phyloP scores from a whole-genome alignment of 2,329 filamentous ascomycete species.

The Pseudohalonectria lignicola region DNA sequence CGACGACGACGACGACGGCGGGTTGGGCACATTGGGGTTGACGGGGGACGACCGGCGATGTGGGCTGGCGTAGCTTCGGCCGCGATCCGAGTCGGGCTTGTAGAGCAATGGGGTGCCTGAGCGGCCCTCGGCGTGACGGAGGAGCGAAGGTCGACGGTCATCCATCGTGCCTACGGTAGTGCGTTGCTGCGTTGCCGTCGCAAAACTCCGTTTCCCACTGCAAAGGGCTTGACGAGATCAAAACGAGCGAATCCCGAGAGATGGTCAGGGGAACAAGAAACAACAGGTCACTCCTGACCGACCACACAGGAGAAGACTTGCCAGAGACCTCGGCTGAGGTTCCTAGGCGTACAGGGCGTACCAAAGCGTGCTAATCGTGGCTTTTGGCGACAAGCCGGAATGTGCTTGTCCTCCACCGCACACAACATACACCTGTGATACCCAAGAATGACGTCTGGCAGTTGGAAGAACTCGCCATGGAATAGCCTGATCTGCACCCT shows the following conservation, averaged over 20 bases:
- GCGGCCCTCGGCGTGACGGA: constrained; percentile 1
- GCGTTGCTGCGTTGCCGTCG: too few species aligned
- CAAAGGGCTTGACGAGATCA: too few species aligned
- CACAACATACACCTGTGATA: neutral
- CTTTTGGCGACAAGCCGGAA: too few species aligned
- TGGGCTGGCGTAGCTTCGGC: constrained; percentile 5
- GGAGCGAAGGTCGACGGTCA: neutral
- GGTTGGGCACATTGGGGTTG: neutral
- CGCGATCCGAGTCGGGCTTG: constrained; percentile 1
- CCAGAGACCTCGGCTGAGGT: too few species aligned
- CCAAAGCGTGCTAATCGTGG: too few species aligned
- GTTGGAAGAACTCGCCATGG: neutral
- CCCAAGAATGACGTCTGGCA: neutral
- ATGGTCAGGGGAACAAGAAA: too few species aligned
- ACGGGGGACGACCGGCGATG: constrained; percentile 4
- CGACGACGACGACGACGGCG: neutral
- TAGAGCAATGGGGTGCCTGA: constrained; percentile 1
- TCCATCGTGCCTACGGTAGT: neutral
- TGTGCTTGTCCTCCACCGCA: too few species aligned
- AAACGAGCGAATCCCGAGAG: too few species aligned
- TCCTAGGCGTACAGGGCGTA: too few species aligned
- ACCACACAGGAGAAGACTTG: neutral
- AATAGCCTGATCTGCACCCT: too few species aligned
- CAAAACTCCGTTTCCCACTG: too few species aligned
- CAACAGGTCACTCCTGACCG: too few species aligned